These are phyloP conservation scores for Haematococcus lacustris DNA, from an alignment of 139 green algal genomes.

Conservation along the genomic window DNA sequence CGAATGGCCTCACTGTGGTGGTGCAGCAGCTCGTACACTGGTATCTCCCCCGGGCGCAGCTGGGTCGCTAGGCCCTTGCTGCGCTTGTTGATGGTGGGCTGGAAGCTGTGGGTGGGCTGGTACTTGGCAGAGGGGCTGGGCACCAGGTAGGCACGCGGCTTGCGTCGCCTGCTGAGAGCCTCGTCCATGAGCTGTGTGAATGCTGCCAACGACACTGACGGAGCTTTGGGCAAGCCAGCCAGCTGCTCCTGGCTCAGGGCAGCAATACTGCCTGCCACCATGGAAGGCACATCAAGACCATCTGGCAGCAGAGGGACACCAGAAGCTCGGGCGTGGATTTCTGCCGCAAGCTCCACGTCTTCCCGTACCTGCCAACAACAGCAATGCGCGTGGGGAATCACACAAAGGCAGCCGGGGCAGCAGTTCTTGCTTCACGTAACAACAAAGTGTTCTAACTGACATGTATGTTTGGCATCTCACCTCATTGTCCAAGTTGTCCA, in stretches of 20 bases:
- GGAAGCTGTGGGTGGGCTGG: constrained; percentile 45
- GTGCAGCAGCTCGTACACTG: constrained; percentile 28
- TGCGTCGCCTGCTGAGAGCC: constrained; percentile 27
- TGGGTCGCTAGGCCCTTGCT: constrained; percentile 44
- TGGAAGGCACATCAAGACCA: too few species aligned
- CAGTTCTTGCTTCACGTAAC: neutral
- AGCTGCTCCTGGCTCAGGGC: neutral
- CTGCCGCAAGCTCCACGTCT: constrained; percentile 47
- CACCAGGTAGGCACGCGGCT: constrained; percentile 57
- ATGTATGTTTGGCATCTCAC: neutral
- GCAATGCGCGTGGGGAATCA: neutral
- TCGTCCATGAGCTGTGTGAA: constrained; percentile 60
- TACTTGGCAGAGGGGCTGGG: constrained; percentile 48
- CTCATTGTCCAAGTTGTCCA: constrained; percentile 52
- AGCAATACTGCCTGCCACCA: neutral
- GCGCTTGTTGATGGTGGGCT: constrained; percentile 45
- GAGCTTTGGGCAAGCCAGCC: constrained; percentile 6
- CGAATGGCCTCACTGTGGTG: constrained; percentile 7
- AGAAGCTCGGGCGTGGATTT: neutral
- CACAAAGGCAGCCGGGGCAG: neutral
- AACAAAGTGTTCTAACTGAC: neutral
- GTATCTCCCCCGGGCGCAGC: constrained; percentile 27
- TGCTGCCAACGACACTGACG: neutral
- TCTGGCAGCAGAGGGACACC: constrained; percentile 5
- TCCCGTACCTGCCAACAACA: constrained; percentile 34